Evolutionary conservation across 768 basidiomycete species (phyloP).

Genomic region (Phlebiopsis gigantea): DNA sequence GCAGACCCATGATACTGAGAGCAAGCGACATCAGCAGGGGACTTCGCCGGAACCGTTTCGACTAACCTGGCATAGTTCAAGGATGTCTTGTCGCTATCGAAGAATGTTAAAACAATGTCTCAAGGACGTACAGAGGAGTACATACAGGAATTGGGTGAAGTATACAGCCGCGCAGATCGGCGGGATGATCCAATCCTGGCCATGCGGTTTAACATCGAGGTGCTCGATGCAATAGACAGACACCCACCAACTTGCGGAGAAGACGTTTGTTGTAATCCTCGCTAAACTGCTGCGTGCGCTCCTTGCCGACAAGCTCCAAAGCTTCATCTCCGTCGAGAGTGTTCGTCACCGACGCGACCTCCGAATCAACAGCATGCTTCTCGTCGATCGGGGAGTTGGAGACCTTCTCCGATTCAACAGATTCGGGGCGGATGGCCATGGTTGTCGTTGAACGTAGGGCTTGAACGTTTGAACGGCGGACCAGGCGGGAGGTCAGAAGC

Average conservation of each 20-base stretch:
- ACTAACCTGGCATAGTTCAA: conserved; percentile 63
- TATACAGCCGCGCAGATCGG: conserved; percentile 60
- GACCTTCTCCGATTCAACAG: neutral
- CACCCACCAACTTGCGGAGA: conserved; percentile 51
- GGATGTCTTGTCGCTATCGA: conserved; percentile 57
- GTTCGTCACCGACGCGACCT: conserved; percentile 22
- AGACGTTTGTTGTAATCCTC: conserved; percentile 56
- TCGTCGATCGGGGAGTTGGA: conserved; percentile 25
- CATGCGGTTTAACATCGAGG: neutral
- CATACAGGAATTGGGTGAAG: conserved; percentile 62
- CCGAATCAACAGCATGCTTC: conserved; percentile 25
- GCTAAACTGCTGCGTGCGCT: conserved; percentile 45
- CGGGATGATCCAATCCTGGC: conserved; percentile 46
- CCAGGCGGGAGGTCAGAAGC: neutral
- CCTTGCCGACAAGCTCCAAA: conserved; percentile 50
- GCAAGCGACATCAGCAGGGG: neutral
- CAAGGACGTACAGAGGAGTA: neutral
- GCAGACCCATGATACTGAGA: conserved; percentile 62
- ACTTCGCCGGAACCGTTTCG: neutral
- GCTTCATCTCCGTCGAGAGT: conserved; percentile 52
- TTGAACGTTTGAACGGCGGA: neutral
- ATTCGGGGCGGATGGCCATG: neutral
- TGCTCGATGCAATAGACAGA: neutral
- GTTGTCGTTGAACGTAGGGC: neutral
- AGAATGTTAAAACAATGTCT: neutral